phyloP scores from a whole-genome alignment of 2,329 filamentous ascomycete genomes.

The Chaetomiaceae sp. region DNA sequence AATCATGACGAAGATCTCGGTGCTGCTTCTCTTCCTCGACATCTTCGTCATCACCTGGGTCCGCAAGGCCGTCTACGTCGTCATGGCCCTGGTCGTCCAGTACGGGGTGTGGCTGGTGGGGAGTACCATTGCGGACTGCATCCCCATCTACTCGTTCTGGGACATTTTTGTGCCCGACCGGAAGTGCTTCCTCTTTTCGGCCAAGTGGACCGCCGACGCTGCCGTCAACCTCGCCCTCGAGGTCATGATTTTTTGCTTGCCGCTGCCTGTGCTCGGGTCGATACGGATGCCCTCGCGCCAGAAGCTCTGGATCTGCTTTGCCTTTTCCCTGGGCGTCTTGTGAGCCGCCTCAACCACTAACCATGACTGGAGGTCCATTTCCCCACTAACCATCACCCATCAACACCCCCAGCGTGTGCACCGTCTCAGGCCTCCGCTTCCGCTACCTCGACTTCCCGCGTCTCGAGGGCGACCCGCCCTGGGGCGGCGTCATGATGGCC shows the following conservation, averaged over 20 bases:
- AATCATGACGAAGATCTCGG: conserved; percentile 15
- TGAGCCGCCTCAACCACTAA: too few species aligned
- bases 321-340: conserved; percentile 17
- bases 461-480: background rate
- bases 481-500: background rate
- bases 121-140: conserved; percentile 11
- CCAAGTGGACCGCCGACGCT: conserved; percentile 11
- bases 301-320: conserved; percentile 15
- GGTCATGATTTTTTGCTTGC: conserved; percentile 12
- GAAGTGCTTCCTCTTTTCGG: background rate
- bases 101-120: conserved; percentile 2
- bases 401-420: conserved; percentile 11
- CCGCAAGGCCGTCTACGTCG: conserved; percentile 3
- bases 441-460: background rate
- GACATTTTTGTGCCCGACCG: background rate
- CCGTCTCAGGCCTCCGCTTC: conserved; percentile 11
- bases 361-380: too few species aligned
- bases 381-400: too few species aligned
- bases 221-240: conserved; percentile 10
- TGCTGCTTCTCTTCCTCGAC: conserved; percentile 16
- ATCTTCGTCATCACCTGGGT: conserved; percentile 14
- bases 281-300: conserved; percentile 14
- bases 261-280: conserved; percentile 12
- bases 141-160: conserved; percentile 10
- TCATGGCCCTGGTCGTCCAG: conserved; percentile 1